phyloP scores from a whole-genome alignment of 192 early-diverging fungal species.

The Endogone sp. region DNA sequence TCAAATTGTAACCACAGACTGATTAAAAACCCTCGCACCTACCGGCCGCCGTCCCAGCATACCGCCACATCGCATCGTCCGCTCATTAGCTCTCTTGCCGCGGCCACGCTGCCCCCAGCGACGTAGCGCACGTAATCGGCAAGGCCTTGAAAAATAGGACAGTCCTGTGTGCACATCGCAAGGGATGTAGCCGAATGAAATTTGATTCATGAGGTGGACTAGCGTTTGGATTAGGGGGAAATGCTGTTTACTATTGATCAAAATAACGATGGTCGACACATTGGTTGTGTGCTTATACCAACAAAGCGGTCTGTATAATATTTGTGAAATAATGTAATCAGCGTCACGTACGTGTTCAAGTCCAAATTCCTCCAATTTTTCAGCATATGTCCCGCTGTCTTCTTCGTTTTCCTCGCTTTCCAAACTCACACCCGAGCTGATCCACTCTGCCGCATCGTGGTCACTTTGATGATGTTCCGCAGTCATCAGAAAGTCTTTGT shows the following conservation, averaged over 20 bases:
- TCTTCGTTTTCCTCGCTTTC: neutral
- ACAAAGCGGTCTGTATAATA: no score
- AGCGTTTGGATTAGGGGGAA: no score
- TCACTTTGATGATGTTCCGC: neutral
- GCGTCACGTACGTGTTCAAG: conserved; percentile 13
- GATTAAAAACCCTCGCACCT: conserved; percentile 12
- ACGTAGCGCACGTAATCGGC: conserved; percentile 25
- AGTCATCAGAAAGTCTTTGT: neutral
- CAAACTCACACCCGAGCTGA: neutral
- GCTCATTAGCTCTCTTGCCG: conserved; percentile 23
- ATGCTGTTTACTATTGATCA: no score
- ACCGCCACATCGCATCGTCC: conserved; percentile 45
- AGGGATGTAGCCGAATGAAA: no score
- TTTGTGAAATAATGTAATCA: no score
- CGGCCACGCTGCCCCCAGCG: conserved; percentile 28
- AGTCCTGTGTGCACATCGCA: conserved; percentile 14
- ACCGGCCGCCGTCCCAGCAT: conserved; percentile 91
- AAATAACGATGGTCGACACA: no score
- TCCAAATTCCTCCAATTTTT: conserved; percentile 29
- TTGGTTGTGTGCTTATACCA: no score
- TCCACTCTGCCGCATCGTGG: neutral
- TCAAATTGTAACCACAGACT: neutral
- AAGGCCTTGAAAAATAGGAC: conserved; percentile 29
- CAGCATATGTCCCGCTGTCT: neutral
- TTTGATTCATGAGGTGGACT: no score